phyloP scores from a whole-genome alignment of 805 yeast species.

The Helenozyma baotianmanensis region DNA sequence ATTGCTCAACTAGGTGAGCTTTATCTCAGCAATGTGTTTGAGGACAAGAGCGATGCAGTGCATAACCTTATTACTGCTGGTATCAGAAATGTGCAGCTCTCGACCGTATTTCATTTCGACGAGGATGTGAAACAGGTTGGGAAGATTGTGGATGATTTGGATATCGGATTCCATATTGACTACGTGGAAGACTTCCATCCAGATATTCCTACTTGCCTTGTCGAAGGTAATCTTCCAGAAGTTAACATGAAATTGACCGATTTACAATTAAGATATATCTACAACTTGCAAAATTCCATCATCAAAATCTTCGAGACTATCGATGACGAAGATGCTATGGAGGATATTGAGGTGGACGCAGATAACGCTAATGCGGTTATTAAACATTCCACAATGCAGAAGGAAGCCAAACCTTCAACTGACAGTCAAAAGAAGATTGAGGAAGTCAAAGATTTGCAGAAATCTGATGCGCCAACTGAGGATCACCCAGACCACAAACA shows the following conservation, averaged over 20 bases:
- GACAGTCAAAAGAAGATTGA: constrained; percentile 1
- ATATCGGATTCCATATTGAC: constrained; percentile 56
- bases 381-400: constrained; percentile 17
- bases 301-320: constrained; percentile 46
- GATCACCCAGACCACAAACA: constrained; percentile 28
- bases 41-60: constrained; percentile 18
- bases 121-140: constrained; percentile 45
- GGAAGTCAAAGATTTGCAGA: too few relatives aligned
- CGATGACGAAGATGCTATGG: constrained; percentile 37
- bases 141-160: constrained; percentile 63
- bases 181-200: constrained; percentile 40
- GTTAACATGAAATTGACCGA: constrained; percentile 67
- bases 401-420: neutral
- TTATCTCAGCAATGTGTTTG: constrained; percentile 60
- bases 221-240: constrained; percentile 59
- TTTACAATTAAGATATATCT: constrained; percentile 56
- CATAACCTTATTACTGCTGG: constrained; percentile 65
- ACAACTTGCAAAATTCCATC: constrained; percentile 52
- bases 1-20: constrained; percentile 81
- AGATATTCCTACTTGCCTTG: constrained; percentile 44
- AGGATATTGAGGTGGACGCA: constrained; percentile 60
- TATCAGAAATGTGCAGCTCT: constrained; percentile 63
- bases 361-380: constrained; percentile 53
- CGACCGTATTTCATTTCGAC: constrained; percentile 53
- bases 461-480: neutral